phyloP scores from a whole-genome alignment of 805 yeast genomes.

The Schwanniomyces sp. region DNA sequence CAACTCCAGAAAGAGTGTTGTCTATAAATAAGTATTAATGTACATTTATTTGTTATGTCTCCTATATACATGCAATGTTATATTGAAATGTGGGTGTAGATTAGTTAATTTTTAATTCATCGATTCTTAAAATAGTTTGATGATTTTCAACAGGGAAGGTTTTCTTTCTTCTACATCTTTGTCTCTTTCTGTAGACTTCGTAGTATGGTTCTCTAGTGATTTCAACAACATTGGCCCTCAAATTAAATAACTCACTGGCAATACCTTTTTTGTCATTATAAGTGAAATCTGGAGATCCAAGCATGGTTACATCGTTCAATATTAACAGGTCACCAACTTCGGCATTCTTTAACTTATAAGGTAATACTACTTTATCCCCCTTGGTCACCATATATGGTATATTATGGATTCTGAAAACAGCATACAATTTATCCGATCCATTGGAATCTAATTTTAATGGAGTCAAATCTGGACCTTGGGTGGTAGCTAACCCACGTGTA shows the following conservation, averaged over 20 bases:
- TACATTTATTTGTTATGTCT: constrained; percentile 2
- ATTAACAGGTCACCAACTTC: constrained; percentile 80
- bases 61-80: constrained; percentile 6
- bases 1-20: constrained; percentile 18
- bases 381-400: constrained; percentile 86
- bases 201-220: constrained; percentile 80
- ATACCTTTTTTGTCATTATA: constrained; percentile 26
- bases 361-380: constrained; percentile 83
- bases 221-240: constrained; percentile 82
- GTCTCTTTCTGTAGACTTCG: constrained; percentile 54
- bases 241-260: constrained; percentile 40
- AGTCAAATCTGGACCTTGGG: constrained; percentile 41
- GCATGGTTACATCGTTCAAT: constrained; percentile 71
- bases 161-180: constrained; percentile 78
- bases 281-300: constrained; percentile 83
- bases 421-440: constrained; percentile 60
- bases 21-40: constrained; percentile 1
- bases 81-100: not conserved
- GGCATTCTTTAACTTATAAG: constrained; percentile 73
- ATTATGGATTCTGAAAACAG: constrained; percentile 76
- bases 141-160: constrained; percentile 71
- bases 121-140: constrained; percentile 74
- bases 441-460: constrained; percentile 68
- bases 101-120: constrained; percentile 58
- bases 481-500: not conserved